Conservation (phyloP, 768 basidiomycete genomes). For the Neoboletus magnificus region DNA sequence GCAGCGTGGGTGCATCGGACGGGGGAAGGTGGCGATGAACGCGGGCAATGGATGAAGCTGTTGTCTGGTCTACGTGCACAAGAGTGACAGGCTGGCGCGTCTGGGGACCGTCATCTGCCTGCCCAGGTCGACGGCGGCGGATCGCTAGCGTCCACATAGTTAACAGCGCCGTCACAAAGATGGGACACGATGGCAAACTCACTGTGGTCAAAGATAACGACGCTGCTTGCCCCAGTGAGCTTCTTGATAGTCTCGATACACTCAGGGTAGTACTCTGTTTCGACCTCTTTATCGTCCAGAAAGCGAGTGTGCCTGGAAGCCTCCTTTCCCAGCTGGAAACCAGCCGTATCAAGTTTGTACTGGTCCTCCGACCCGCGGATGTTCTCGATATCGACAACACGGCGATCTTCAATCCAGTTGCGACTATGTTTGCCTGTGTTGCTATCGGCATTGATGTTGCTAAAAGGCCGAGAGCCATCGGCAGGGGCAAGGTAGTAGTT, state of each 20-base stretch:
- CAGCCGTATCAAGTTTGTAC: conserved; percentile 33
- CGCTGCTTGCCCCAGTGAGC: conserved; percentile 36
- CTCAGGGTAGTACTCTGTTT: conserved; percentile 40
- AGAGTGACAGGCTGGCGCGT: conserved; percentile 42
- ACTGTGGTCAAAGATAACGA: conserved; percentile 44
- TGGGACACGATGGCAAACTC: background rate
- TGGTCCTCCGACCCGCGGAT: conserved; percentile 33
- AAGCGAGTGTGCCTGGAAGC: conserved; percentile 31
- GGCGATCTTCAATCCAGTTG: conserved; percentile 23
- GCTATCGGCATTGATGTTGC: conserved; percentile 16
- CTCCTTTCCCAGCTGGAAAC: conserved; percentile 34
- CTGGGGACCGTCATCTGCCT: conserved; percentile 34
- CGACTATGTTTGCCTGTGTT: conserved; percentile 5
- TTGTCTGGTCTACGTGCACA: conserved; percentile 48
- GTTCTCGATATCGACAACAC: conserved; percentile 28
- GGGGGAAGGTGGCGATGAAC: conserved; percentile 44
- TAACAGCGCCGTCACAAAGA: background rate
- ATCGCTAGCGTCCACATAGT: conserved; percentile 32
- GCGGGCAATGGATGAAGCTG: conserved; percentile 36
- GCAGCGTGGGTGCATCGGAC: conserved; percentile 37
- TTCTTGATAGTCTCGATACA: conserved; percentile 37
- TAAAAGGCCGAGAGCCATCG: conserved; percentile 18
- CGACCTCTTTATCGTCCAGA: conserved; percentile 34
- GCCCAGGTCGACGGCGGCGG: conserved; percentile 39
- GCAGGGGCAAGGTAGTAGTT: conserved; percentile 17